A percentile compares a stretch with the other conserved stretches of the same genome.
Conservation (phyloP, 2,329 filamentous ascomycete species). For the Ceratocystis albifundus region DNA sequence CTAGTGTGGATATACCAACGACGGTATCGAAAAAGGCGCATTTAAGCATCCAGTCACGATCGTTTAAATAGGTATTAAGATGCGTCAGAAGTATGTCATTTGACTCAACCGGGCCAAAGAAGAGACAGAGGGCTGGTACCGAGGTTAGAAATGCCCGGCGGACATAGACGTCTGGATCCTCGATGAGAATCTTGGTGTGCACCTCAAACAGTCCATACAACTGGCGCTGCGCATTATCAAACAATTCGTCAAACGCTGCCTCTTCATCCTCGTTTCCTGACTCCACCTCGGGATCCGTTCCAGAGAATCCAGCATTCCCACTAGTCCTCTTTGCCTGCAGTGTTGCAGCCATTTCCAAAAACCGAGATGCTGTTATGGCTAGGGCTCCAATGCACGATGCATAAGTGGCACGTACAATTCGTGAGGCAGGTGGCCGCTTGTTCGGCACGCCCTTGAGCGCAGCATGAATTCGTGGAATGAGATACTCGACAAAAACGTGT, state of each 20-base stretch:
- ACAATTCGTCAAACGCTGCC: slow-evolving; percentile 67
- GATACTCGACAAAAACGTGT: slow-evolving; percentile 57
- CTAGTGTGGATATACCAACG: slow-evolving; percentile 80
- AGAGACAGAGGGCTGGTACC: slow-evolving; percentile 83
- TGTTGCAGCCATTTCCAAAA: slow-evolving; percentile 83
- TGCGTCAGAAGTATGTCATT: slow-evolving; percentile 96
- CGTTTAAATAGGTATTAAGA: slow-evolving; percentile 93
- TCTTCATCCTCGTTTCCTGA: slow-evolving; percentile 50
- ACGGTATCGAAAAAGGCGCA: slow-evolving; percentile 95
- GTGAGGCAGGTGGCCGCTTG: slow-evolving; percentile 39
- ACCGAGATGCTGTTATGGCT: slow-evolving; percentile 70
- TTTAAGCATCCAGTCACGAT: slow-evolving; percentile 90
- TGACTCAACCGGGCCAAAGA: slow-evolving; percentile 82
- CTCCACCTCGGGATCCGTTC: slow-evolving; percentile 68
- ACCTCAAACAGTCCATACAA: slow-evolving; percentile 73
- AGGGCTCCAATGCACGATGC: slow-evolving; percentile 84
- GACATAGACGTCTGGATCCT: slow-evolving; percentile 74
- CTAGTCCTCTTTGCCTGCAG: slow-evolving; percentile 66
- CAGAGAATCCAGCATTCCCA: slow-evolving; percentile 41
- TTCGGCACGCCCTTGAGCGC: slow-evolving; percentile 34
- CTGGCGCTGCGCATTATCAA: slow-evolving; percentile 75
- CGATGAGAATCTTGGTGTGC: slow-evolving; percentile 81
- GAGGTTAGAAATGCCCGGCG: slow-evolving; percentile 84
- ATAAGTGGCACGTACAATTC: slow-evolving; percentile 77
- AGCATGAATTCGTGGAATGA: slow-evolving; percentile 51